Percentiles rank a stretch among this genome's conserved stretches.
These are phyloP conservation scores for Globisporangium middletonii DNA, from an alignment of 352 stramenopile species.

Conservation along the genomic window DNA sequence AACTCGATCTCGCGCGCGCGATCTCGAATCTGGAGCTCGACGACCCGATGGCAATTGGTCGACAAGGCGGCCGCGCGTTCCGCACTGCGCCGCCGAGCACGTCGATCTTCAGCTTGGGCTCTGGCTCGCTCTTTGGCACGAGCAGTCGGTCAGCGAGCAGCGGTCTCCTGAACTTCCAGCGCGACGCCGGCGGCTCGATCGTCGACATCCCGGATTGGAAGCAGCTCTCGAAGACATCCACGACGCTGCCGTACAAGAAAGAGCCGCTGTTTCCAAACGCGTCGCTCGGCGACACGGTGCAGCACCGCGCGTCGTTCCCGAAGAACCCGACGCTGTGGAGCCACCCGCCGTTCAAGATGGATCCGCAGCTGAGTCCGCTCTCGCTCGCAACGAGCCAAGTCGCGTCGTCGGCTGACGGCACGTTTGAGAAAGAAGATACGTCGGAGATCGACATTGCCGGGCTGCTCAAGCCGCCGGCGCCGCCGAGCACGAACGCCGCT, in stretches of 20 bases:
- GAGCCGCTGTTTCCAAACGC: slow-evolving; percentile 20
- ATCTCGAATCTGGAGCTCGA: slow-evolving; percentile 79
- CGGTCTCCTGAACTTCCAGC: slow-evolving; percentile 39
- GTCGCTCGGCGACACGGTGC: slow-evolving; percentile 5
- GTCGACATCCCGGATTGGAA: slow-evolving; percentile 55
- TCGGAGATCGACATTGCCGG: slow-evolving; percentile 1
- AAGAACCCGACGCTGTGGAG: slow-evolving; percentile 64
- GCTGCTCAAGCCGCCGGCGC: not conserved
- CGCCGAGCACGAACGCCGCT: not conserved
- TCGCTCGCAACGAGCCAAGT: slow-evolving; percentile 7
- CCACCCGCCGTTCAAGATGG: slow-evolving; percentile 46
- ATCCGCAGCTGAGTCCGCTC: slow-evolving; percentile 13
- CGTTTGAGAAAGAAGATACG: slow-evolving; percentile 1
- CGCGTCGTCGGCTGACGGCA: not conserved
- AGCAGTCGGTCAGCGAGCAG: slow-evolving; percentile 34
- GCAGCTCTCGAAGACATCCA: slow-evolving; percentile 48
- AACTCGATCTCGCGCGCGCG: slow-evolving; percentile 63
- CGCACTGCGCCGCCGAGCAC: slow-evolving; percentile 41
- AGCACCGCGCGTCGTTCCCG: slow-evolving; percentile 35
- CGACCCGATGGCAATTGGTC: slow-evolving; percentile 64
- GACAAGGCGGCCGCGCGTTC: slow-evolving; percentile 40
- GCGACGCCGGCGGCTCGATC: slow-evolving; percentile 37
- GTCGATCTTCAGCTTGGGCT: slow-evolving; percentile 69
- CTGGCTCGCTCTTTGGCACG: slow-evolving; percentile 38
- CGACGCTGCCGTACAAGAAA: slow-evolving; percentile 47